A percentile compares a stretch with the other conserved stretches of the same genome.
Evolutionary conservation across 345 rosid species (phyloP).

Genomic region (Eucalyptus rudis): DNA sequence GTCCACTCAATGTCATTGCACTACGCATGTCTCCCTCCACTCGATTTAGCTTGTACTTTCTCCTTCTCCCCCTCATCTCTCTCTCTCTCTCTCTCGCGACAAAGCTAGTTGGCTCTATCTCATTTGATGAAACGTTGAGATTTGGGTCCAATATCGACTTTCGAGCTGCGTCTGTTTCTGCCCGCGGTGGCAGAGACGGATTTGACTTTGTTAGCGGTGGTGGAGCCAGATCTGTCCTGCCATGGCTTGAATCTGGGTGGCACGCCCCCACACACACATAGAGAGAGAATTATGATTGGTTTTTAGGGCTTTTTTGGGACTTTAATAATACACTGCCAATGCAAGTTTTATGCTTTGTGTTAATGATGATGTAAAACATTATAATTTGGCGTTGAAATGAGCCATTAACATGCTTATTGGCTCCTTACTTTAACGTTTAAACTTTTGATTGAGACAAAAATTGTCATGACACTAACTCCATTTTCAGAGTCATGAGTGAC

Average conservation of each 20-base stretch:
- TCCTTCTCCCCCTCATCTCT: not conserved
- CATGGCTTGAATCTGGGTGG: not conserved
- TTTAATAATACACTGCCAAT: not conserved
- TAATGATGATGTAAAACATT: not conserved
- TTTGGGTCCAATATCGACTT: not conserved
- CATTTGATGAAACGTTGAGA: not conserved
- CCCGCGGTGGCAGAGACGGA: not conserved
- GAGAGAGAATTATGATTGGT: not conserved
- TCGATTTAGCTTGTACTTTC: not conserved
- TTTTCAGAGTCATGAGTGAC: fast-evolving
- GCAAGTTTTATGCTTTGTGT: not conserved
- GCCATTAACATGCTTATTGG: not conserved
- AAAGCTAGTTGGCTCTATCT: not conserved
- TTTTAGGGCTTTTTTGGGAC: not conserved
- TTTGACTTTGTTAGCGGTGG: not conserved
- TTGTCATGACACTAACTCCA: no score
- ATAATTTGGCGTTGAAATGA: not conserved
- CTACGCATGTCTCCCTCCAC: not conserved
- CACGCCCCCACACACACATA: not conserved
- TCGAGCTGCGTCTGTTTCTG: not conserved
- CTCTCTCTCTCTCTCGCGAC: not conserved
- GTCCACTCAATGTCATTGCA: not conserved
- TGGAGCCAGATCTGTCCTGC: not conserved
- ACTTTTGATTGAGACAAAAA: not conserved
- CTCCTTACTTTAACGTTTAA: not conserved